A percentile compares a stretch with the other conserved stretches of the same genome.
phyloP scores from a whole-genome alignment of 768 basidiomycete genomes.

The Boletus fagicola region DNA sequence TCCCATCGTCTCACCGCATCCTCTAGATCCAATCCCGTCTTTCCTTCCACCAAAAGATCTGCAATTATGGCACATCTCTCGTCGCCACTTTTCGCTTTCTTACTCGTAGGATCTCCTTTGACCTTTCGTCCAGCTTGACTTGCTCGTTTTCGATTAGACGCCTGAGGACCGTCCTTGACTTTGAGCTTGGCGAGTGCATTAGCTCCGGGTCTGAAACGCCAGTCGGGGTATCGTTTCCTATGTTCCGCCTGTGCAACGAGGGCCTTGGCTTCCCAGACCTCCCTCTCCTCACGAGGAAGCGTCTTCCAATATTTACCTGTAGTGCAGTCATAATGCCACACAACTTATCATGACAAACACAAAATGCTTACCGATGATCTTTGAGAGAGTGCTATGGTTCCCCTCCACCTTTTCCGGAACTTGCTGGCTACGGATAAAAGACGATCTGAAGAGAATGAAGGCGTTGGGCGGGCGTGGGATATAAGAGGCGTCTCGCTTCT shows the following conservation, averaged over 20 bases:
- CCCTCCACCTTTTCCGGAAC: constrained; percentile 77
- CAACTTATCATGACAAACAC: neutral
- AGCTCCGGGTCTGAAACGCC: constrained; percentile 74
- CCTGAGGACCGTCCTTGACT: constrained; percentile 41
- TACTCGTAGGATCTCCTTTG: constrained; percentile 31
- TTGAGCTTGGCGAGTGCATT: constrained; percentile 40
- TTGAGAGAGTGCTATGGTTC: constrained; percentile 75
- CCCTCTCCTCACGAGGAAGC: constrained; percentile 62
- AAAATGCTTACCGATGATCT: constrained; percentile 62
- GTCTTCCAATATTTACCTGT: constrained; percentile 75
- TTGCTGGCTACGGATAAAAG: constrained; percentile 71
- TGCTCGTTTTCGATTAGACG: constrained; percentile 28
- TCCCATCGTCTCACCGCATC: constrained; percentile 56
- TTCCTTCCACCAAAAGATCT: constrained; percentile 62
- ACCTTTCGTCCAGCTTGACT: constrained; percentile 29
- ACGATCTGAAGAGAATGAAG: constrained; percentile 81
- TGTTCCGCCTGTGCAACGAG: constrained; percentile 71
- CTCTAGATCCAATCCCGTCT: constrained; percentile 61
- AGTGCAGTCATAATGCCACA: neutral
- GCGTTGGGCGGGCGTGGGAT: constrained; percentile 85
- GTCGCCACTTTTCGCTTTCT: constrained; percentile 38
- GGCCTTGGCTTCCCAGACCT: constrained; percentile 76
- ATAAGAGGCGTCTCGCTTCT: constrained; percentile 67
- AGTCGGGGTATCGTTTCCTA: constrained; percentile 71
- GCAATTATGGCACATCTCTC: constrained; percentile 67